phyloP scores from a whole-genome alignment of 352 stramenopile genomes.

The Phytophthora boehmeriae region DNA sequence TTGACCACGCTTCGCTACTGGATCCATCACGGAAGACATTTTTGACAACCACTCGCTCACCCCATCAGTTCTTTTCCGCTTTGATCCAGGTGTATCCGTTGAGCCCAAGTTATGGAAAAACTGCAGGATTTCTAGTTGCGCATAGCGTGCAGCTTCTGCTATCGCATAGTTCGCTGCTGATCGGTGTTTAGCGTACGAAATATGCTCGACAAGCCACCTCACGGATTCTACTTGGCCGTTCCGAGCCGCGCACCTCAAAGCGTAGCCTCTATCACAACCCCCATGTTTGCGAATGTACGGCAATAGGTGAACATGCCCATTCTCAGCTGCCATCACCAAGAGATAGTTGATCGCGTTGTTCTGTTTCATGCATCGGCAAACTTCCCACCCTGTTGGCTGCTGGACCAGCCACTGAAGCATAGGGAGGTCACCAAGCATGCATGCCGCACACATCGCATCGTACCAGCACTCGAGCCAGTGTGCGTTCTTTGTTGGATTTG shows the following conservation, averaged over 20 bases:
- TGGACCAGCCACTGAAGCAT: conserved; percentile 8
- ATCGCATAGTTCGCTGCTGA: neutral
- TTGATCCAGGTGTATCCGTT: too few relatives aligned
- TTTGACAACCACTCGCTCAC: too few relatives aligned
- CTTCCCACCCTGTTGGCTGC: neutral
- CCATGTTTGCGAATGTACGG: too few relatives aligned
- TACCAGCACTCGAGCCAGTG: neutral
- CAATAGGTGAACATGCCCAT: too few relatives aligned
- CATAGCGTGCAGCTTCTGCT: neutral
- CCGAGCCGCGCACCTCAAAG: neutral
- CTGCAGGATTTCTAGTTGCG: neutral
- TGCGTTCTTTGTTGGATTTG: neutral
- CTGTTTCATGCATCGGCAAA: neutral
- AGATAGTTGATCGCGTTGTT: too few relatives aligned
- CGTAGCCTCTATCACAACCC: neutral
- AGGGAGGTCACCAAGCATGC: neutral
- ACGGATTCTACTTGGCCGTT: neutral
- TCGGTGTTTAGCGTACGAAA: neutral
- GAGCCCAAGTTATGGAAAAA: too few relatives aligned
- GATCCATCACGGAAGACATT: too few relatives aligned
- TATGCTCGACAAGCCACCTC: neutral
- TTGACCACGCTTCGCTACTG: too few relatives aligned
- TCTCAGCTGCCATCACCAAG: too few relatives aligned
- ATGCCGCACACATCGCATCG: conserved; percentile 2
- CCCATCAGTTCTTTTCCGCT: too few relatives aligned